Evolutionary conservation across 1,284 basidiomycete species (phyloP), one percentile per base, ranked within the genome.

Genomic region (Polyporus tsugae): DNA sequence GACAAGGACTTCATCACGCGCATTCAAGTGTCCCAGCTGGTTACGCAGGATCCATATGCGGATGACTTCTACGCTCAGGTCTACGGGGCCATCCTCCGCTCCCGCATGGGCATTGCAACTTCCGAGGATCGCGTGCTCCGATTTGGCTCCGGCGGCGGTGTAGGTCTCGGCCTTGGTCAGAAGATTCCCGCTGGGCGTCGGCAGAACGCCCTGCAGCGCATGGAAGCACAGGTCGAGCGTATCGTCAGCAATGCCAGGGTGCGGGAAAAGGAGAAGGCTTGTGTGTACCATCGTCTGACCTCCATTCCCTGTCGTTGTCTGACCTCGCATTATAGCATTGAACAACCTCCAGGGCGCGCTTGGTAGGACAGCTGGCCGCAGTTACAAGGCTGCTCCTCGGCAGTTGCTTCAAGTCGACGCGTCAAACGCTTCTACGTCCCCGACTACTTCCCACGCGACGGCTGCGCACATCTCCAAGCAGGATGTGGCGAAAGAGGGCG

Each of bases 1-100:
- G 98, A 99, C 86, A 99, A 99, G 83, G 98, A 99, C 78, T 99
- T 99, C 79, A 99, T 99, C 81, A 99, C 98, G 29, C 92, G 98
- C 49, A 99, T 99, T 70, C 98, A 99, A 82, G 95, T 99, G 59
- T 98, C 96, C 1, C 97, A 99, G 78, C 91, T 99, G 39, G 96
- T 98, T 60, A 95, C 95, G 2, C 91, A 94, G 75, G 98, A 99
- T 82, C 98, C 98, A 0, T 99, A 98, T 80, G 90, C 95, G 42
- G 97, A 98, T 73, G 98, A 99, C 79, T 99, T 98, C 78, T 99
- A 99, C 77, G 97, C 96, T 7, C 97, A 99, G 81, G 96, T 99
- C 22, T 97, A 94, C 78, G 92, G 94, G 61, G 94, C 95, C 1
- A 87, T 96, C 67, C 77, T 93, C 68, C 89, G 94, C 60, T 91